Base-by-base conservation (phyloP, 306 rosid species). In the Aeschynomene evenia region DNA sequence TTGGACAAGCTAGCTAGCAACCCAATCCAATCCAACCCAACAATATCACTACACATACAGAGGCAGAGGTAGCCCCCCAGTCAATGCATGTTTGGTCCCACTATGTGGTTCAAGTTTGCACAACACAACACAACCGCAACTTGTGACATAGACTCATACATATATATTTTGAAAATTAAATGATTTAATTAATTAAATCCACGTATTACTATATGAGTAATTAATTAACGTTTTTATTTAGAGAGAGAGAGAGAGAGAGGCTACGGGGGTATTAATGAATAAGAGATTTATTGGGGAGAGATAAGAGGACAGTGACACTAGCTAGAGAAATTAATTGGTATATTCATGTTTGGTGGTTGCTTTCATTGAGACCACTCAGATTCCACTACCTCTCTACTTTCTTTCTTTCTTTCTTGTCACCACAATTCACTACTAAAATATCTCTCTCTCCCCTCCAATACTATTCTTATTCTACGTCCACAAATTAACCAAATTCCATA, bases 61-160 rank as follows among this genome's bases (percentile, higher is more conserved):
- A 53, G 24, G n/a, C n/a, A n/a, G n/a, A n/a, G n/a, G n/a, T n/a
- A n/a, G n/a, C n/a, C 5, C 33, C 16, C 13, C 21, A 36, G 72
- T 78, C 79, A 72, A 68, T 78, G 80, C 86, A 64, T 82, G 62
- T 64, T 82, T 59, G 86, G 83, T 65, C 78, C 80, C 78, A 78
- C 83, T 37, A 54, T 15, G 28, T 45, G 46, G 45, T 55, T 68
- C 63, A 64, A 68, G 10, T 49, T 80, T 61, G 74, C 50, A 70
- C 15, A 61, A 9, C 13, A 26, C 68, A 56, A 22, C 61, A 9
- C 68, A 56, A 22, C 61, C 22, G 14, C 34, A 49, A 72, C 16
- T 43, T 29, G 50, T n/a, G n/a, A n/a, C n/a, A n/a, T n/a, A n/a
- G n/a, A n/a, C n/a, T n/a, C n/a, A n/a, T n/a, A 70, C 26, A 53